Conservation (phyloP, 2,329 filamentous ascomycete species). For the Akanthomyces muscarius region DNA sequence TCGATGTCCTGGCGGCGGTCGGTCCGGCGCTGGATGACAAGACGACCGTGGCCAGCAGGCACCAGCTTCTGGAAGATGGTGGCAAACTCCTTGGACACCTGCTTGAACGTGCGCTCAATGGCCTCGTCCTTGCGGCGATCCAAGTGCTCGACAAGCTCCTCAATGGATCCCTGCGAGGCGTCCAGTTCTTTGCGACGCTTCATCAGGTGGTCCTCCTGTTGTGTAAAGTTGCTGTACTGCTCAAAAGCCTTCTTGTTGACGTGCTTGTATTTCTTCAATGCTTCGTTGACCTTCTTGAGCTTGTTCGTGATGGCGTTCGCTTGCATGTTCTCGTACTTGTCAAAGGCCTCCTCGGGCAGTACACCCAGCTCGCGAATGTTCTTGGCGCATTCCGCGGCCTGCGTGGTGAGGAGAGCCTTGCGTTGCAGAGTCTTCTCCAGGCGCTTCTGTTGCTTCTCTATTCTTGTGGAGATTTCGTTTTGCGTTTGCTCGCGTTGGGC, state of each 20-base stretch:
- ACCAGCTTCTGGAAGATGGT: constrained; percentile 93
- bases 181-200: constrained; percentile 84
- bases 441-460: constrained; percentile 80
- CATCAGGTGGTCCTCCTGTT: constrained; percentile 80
- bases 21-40: constrained; percentile 88
- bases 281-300: constrained; percentile 86
- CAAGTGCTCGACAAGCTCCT: constrained; percentile 85
- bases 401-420: constrained; percentile 72
- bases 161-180: constrained; percentile 78
- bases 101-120: constrained; percentile 97
- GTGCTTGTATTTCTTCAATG: constrained; percentile 92
- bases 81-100: constrained; percentile 90
- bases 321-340: constrained; percentile 81
- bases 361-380: constrained; percentile 92
- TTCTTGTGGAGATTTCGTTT: constrained; percentile 69
- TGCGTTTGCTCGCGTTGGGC: constrained; percentile 66
- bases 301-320: constrained; percentile 64
- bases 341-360: constrained; percentile 88
- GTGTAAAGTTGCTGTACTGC: constrained; percentile 96
- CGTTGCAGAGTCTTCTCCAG: constrained; percentile 92
- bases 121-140: constrained; percentile 97
- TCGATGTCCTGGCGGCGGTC: constrained; percentile 60
- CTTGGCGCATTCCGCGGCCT: constrained; percentile 75
- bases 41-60: constrained; percentile 82
- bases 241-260: constrained; percentile 99